These are phyloP conservation scores for Penicillium soppii DNA, from an alignment of 495 filamentous ascomycete genomes.

Conservation along the genomic window DNA sequence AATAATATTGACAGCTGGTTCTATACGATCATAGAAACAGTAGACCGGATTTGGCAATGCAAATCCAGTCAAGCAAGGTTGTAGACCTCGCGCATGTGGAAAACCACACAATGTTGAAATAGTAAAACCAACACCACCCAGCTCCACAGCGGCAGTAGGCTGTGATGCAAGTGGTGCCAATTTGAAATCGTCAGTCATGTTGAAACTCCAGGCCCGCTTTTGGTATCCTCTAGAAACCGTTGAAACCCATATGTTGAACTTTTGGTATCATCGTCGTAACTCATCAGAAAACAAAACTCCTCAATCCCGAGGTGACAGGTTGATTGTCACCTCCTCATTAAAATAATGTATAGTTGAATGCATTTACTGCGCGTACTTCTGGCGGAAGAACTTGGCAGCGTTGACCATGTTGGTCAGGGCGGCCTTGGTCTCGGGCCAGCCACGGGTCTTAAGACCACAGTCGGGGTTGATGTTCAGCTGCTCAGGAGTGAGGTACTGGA, in stretches of 20 bases:
- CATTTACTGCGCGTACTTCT: conserved; percentile 69
- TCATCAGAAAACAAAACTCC: conserved; percentile 41
- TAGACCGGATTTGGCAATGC: conserved; percentile 14
- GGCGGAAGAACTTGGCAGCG: conserved; percentile 93
- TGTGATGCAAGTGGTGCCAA: conserved; percentile 29
- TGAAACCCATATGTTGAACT: conserved; percentile 51
- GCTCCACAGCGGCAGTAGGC: conserved; percentile 14
- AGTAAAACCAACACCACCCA: conserved; percentile 36
- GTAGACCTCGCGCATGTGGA: conserved; percentile 12
- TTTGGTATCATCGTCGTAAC: conserved; percentile 54
- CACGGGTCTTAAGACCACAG: conserved; percentile 96
- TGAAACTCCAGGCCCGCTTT: conserved; percentile 52
- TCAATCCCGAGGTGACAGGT: conserved; percentile 41
- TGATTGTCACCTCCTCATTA: conserved; percentile 42
- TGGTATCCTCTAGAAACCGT: conserved; percentile 47
- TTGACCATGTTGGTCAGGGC: conserved; percentile 90
- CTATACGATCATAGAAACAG: conserved; percentile 26
- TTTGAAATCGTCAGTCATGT: conserved; percentile 62
- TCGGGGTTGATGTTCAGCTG: conserved; percentile 99
- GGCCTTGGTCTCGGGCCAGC: conserved; percentile 95
- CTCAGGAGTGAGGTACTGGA: conserved; percentile 86
- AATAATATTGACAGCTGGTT: conserved; percentile 30
- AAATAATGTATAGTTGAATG: conserved; percentile 20
- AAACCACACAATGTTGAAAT: conserved; percentile 34
- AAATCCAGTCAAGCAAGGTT: conserved; percentile 19